Percentiles rank a stretch among this genome's conserved stretches.
Conservation (phyloP, 129 eudicot species). For the Lonicera japonica region DNA sequence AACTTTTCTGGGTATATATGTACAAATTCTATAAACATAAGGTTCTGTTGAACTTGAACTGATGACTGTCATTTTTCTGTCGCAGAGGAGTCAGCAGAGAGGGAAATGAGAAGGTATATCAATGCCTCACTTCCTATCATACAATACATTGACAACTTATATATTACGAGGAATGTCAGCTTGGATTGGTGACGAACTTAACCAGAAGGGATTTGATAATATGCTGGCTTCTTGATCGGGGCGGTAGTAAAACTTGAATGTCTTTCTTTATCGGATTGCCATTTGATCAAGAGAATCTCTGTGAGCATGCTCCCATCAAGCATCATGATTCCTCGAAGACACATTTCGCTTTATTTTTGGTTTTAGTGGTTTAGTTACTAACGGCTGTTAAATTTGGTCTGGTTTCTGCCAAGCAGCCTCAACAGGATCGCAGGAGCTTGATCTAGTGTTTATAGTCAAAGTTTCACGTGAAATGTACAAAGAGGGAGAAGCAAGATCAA, state of each 20-base stretch:
- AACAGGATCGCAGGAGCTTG: no score
- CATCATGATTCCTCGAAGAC: background rate
- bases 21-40: no score
- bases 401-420: background rate
- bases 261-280: background rate
- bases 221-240: background rate
- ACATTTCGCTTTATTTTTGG: background rate
- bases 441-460: no score
- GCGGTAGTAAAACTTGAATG: constrained; percentile 4
- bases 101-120: constrained; percentile 73
- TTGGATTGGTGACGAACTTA: constrained; percentile 71
- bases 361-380: background rate
- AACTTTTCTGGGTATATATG: no score
- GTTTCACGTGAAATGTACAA: background rate
- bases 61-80: background rate
- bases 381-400: background rate
- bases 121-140: constrained; percentile 63
- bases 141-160: constrained; percentile 69
- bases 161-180: constrained; percentile 49
- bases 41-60: background rate
- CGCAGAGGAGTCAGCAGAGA: constrained; percentile 75
- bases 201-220: background rate
- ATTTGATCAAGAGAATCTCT: constrained; percentile 5
- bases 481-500: background rate
- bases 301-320: background rate